Evolutionary conservation across 345 rosid genomes (phyloP).

Genomic region (Aegle marmelos): DNA sequence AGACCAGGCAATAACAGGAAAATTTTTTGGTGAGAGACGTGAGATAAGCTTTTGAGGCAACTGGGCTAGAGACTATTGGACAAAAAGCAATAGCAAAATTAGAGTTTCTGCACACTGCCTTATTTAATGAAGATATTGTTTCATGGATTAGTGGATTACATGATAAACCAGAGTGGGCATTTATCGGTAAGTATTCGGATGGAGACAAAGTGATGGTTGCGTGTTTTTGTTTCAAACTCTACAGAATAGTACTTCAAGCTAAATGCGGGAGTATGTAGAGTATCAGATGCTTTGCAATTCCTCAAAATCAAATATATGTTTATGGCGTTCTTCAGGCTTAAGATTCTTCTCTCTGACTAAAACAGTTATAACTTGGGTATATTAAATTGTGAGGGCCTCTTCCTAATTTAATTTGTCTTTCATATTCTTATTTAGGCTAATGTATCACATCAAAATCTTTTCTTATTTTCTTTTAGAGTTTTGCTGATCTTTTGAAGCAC

Average conservation of each 20-base stretch:
- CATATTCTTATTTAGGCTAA: not conserved
- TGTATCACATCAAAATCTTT: not conserved
- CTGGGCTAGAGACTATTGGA: not conserved
- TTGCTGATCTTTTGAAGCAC: not conserved
- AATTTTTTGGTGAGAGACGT: conserved; percentile 91
- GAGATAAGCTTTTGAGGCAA: conserved; percentile 61
- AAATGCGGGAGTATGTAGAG: not conserved
- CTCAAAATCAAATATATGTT: not conserved
- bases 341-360: not conserved
- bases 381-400: not conserved
- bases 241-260: not conserved
- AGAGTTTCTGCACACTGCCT: not conserved
- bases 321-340: not conserved
- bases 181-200: not conserved
- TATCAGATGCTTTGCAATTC: not conserved
- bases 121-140: not conserved
- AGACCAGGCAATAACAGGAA: conserved; percentile 68
- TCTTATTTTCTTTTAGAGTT: not conserved
- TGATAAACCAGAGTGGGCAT: not conserved
- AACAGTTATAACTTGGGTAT: not conserved
- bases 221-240: not conserved
- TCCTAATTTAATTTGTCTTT: not conserved
- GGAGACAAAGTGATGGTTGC: not conserved
- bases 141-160: conserved; percentile 3
- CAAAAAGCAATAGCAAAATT: not conserved